Conservation (phyloP, 306 rosid species). For the Elaeagnus macrophylla region DNA sequence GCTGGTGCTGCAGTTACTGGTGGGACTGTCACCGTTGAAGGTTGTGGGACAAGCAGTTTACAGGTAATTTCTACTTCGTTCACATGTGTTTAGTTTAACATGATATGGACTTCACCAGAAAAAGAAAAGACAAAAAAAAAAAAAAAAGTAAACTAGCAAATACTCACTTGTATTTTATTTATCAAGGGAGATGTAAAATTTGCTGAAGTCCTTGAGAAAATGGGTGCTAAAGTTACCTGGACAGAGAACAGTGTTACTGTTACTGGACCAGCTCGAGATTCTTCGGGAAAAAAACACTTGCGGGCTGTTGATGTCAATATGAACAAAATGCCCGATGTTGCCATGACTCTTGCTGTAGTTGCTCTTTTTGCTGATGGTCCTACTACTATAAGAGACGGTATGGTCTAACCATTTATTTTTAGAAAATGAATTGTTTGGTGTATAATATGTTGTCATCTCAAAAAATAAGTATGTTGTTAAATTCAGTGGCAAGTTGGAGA, state of each 20-base stretch:
- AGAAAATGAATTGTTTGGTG: slow-evolving; percentile 3
- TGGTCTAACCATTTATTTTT: slow-evolving; percentile 16
- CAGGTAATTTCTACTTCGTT: slow-evolving; percentile 48
- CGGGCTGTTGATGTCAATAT: slow-evolving; percentile 80
- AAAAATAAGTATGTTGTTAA: not conserved
- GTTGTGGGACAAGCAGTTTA: slow-evolving; percentile 97
- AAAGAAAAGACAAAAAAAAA: not conserved
- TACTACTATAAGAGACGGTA: slow-evolving; percentile 90
- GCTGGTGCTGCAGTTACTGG: slow-evolving; percentile 99
- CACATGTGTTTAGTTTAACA: not conserved
- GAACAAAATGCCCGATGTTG: slow-evolving; percentile 99
- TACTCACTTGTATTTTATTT: slow-evolving; percentile 10
- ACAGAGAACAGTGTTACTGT: slow-evolving; percentile 84
- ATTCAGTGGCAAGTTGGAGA: slow-evolving; percentile 98
- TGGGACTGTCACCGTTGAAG: slow-evolving; percentile 90
- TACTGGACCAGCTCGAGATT: slow-evolving; percentile 63
- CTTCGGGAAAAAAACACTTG: slow-evolving; percentile 55
- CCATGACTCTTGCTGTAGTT: slow-evolving; percentile 98
- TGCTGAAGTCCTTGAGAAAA: slow-evolving; percentile 93
- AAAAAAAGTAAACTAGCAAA: slow-evolving; percentile 3
- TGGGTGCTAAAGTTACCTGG: slow-evolving; percentile 98
- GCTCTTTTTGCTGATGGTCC: slow-evolving; percentile 90
- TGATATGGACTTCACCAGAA: not conserved
- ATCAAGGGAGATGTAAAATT: slow-evolving; percentile 90
- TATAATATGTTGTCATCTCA: not conserved